Evolutionary conservation across 805 yeast genomes (phyloP).

Genomic region (Hanseniaspora osmophila): DNA sequence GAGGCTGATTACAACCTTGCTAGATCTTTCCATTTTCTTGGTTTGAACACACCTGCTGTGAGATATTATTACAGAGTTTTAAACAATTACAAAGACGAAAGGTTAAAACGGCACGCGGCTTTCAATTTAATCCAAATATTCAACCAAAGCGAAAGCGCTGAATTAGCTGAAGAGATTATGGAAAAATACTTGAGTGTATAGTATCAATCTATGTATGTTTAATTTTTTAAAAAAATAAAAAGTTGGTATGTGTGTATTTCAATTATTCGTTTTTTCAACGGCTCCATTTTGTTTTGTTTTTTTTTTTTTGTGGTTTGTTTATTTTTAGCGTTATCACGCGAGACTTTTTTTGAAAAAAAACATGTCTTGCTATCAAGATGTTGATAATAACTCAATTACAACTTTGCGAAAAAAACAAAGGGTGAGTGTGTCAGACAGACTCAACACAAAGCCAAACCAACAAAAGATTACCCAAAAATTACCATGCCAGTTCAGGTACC

Average conservation of each 20-base stretch:
- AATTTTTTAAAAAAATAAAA: too few species aligned
- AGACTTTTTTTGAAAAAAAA: too few species aligned
- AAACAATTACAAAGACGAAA: constrained; percentile 35
- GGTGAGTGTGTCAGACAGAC: not conserved
- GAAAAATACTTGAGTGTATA: constrained; percentile 47
- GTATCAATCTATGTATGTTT: not conserved
- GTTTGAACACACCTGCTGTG: constrained; percentile 60
- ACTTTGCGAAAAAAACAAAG: not conserved
- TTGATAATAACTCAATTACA: too few species aligned
- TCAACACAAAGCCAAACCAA: not conserved
- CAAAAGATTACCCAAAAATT: not conserved
- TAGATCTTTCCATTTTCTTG: constrained; percentile 70
- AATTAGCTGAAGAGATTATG: constrained; percentile 48
- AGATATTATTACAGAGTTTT: constrained; percentile 61
- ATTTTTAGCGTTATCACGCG: too few species aligned
- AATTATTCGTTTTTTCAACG: too few species aligned
- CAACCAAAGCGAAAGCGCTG: constrained; percentile 57
- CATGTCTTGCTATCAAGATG: too few species aligned
- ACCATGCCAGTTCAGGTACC: constrained; percentile 9
- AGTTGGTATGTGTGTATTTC: too few species aligned
- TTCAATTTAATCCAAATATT: constrained; percentile 70
- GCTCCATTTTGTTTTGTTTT: too few species aligned
- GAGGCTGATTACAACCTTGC: constrained; percentile 79
- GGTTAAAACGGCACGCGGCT: constrained; percentile 67
- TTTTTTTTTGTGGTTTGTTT: too few species aligned